These are phyloP conservation scores for Lipomyces oligophaga DNA, from an alignment of 805 yeast genomes.

Conservation along the genomic window DNA sequence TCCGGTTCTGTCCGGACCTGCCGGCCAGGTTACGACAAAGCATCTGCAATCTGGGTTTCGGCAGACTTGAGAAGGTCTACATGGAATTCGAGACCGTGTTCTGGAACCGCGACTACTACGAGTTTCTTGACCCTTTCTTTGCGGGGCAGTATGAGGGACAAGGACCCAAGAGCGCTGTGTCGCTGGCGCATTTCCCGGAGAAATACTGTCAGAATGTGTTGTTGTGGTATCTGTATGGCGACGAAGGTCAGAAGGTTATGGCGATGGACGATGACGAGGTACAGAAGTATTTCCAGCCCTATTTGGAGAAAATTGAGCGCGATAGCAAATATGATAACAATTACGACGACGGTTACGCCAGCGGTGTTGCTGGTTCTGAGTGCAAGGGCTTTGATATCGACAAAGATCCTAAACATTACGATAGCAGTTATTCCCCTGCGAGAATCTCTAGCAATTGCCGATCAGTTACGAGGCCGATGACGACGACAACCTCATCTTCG, in stretches of 20 bases:
- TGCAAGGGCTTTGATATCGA: conserved; percentile 25
- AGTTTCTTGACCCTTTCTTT: conserved; percentile 28
- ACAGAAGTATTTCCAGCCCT: conserved; percentile 31
- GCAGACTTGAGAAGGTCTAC: conserved; percentile 35
- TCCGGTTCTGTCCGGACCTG: conserved; percentile 31
- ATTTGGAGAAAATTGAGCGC: conserved; percentile 11
- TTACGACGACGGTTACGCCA: no score
- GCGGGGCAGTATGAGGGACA: conserved; percentile 5
- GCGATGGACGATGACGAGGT: conserved; percentile 26
- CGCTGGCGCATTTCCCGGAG: conserved; percentile 20
- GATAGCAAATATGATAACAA: no score
- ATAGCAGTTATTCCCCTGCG: no score
- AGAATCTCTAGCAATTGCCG: no score
- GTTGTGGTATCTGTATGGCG: conserved; percentile 31
- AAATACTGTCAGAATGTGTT: conserved; percentile 29
- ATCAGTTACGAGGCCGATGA: no score
- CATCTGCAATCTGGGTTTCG: conserved; percentile 31
- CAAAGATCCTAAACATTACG: no score
- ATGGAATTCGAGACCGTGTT: conserved; percentile 34
- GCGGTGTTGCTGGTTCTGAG: no score
- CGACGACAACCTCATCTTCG: no score
- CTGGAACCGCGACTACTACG: conserved; percentile 34
- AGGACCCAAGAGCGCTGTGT: conserved; percentile 19
- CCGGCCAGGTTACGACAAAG: conserved; percentile 25
- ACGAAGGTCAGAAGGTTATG: conserved; percentile 26